A percentile compares a stretch with the other conserved stretches of the same genome.
phyloP scores from a whole-genome alignment of 2,329 filamentous ascomycete species.

The Fusarium buxicola region DNA sequence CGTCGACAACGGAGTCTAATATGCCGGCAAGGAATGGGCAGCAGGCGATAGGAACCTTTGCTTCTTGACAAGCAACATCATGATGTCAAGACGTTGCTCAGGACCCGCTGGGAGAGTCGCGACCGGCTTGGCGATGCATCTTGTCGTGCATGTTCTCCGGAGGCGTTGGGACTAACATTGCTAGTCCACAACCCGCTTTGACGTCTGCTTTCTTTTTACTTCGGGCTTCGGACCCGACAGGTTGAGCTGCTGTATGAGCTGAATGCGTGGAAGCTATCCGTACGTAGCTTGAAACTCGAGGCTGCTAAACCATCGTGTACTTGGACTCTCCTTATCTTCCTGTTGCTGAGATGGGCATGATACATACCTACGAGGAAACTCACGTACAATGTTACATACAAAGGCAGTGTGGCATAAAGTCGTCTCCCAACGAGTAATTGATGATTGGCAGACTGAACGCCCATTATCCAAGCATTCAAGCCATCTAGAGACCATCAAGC shows the following conservation, averaged over 20 bases:
- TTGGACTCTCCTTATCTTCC: conserved; percentile 3
- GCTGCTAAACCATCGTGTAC: conserved; percentile 5
- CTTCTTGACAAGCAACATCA: background rate
- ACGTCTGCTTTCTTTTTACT: conserved; percentile 31
- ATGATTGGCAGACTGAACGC: conserved; percentile 19
- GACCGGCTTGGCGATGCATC: conserved; percentile 16
- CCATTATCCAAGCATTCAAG: conserved; percentile 7
- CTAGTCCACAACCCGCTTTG: conserved; percentile 31
- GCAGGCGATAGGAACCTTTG: background rate
- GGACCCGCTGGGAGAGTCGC: conserved; percentile 9
- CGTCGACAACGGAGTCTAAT: conserved; percentile 3
- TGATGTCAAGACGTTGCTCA: background rate
- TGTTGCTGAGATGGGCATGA: background rate
- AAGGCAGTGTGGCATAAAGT: conserved; percentile 12
- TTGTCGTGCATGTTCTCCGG: conserved; percentile 16
- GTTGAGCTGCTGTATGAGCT: conserved; percentile 28
- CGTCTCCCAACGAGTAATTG: background rate
- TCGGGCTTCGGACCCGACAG: conserved; percentile 18
- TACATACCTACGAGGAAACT: too few species aligned
- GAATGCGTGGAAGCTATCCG: conserved; percentile 11
- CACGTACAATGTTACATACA: background rate
- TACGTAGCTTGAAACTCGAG: conserved; percentile 1
- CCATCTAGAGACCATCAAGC: conserved; percentile 3
- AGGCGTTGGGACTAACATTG: conserved; percentile 9
- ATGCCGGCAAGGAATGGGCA: conserved; percentile 5